Evolutionary conservation across 495 filamentous ascomycete genomes (phyloP).

Genomic region (Parathielavia appendiculata): DNA sequence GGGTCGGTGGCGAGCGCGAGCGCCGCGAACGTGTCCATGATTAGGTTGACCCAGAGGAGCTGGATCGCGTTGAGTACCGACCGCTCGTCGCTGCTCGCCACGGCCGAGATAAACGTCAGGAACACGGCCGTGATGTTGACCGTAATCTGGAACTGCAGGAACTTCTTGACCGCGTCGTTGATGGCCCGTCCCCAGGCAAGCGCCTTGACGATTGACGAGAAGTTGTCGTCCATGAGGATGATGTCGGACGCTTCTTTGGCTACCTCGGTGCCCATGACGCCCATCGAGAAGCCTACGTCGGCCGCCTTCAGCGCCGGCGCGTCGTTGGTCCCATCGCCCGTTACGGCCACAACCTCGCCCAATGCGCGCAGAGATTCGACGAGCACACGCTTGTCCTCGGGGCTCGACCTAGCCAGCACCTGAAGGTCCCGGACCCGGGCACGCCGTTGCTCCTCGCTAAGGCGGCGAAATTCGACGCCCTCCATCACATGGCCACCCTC

Average conservation of each 20-base stretch:
- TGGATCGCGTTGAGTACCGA: constrained; percentile 78
- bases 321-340: constrained; percentile 82
- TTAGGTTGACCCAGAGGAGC: constrained; percentile 82
- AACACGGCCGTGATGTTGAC: constrained; percentile 81
- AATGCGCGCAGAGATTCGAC: constrained; percentile 61
- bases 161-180: constrained; percentile 79
- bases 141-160: constrained; percentile 84
- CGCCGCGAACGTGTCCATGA: constrained; percentile 86
- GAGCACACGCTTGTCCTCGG: constrained; percentile 73
- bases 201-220: constrained; percentile 68
- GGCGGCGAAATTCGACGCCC: constrained; percentile 67
- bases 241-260: constrained; percentile 84
- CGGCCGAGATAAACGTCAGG: constrained; percentile 72
- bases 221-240: constrained; percentile 83
- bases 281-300: constrained; percentile 63
- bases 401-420: constrained; percentile 43
- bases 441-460: constrained; percentile 61
- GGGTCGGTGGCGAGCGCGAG: constrained; percentile 77
- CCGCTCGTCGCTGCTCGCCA: constrained; percentile 57
- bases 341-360: constrained; percentile 72
- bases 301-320: constrained; percentile 73
- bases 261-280: constrained; percentile 76
- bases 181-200: constrained; percentile 78
- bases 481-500: constrained; percentile 53
- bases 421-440: constrained; percentile 59